Base-by-base conservation (phyloP, 2,329 filamentous ascomycete genomes). In the Leptographium procerum region DNA sequence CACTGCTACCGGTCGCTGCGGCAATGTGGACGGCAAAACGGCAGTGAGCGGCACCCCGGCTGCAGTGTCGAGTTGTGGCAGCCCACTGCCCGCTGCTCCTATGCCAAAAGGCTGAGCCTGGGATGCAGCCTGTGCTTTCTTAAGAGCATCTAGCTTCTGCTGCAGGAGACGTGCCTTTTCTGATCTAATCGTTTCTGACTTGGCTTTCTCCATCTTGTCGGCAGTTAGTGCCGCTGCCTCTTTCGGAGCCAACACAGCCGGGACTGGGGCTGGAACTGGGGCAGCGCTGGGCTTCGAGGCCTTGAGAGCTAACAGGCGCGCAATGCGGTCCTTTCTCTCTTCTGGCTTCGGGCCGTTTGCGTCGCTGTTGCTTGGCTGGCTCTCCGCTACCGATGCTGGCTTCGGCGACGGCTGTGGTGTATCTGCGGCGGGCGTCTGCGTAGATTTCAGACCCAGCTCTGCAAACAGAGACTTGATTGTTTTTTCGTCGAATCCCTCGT, bases 91-190 rank as follows among this genome's bases (percentile, higher is more conserved):
- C 7, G 13, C 14, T 7, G 16, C 36, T 40, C 13, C 13, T 16
- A 6, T 16, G 14, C 34, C 34, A 36, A 16, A 40, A 19, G 40
- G 19, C 40, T 19, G 40, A n/a, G 40, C 40, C 7, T 43, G 40
- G 9, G 55, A 34, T 24, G 43, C 53, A 45, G 7, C 26, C 33
- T 57, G 58, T 48, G 43, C 74, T 64, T 82, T 85, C 64, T 84
- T 83, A 26, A 94, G 73, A 26, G 86, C 86, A 60, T 90, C 88
- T 67, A 95, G 85, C 64, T 89, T 90, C 67, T 89, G 82, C 63
- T 89, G 84, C 52, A 91, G 77, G 34, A 91, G 73, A 60, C 78
- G 80, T 34, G 75, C 22, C 36, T 61, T 64, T 16, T 61, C 61
- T 24, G 56, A 74, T 63, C 74, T 81, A 65, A 72, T 26, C 36